Evolutionary conservation across 2,329 filamentous ascomycete species (phyloP), one percentile per base, ranked within the genome.

Genomic region (Coniochaeta pulveracea): DNA sequence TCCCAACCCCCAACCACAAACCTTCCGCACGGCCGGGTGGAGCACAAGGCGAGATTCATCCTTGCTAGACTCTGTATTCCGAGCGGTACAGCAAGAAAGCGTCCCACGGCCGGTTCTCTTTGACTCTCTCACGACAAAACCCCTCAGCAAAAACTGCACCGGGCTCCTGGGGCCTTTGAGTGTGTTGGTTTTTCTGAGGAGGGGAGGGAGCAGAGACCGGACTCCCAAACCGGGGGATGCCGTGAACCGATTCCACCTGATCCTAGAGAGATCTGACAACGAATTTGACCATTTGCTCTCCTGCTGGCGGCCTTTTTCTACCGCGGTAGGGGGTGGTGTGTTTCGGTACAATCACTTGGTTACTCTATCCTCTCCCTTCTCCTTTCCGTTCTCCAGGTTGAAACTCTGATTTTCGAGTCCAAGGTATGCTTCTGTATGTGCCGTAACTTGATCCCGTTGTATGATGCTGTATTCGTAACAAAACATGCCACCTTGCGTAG

Each of bases 21-120:
- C 19, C 17, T 21, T 72, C 72, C 75, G 75, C 75, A 75, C 71
- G 73, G 72, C 72, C 67, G 73, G 75, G 75, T 80, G 75, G 74
- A 80, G 75, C 72, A 72, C 74, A 80, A 80, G 75, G 75, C 71
- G 72, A 79, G 75, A 75, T 54, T 62, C 61, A 73, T 80, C 75
- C 75, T 80, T 80, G 74, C 67, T 50, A 64, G 68, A n/a, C 73
- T 78, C 71, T 79, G 75, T 80, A 80, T 79, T 79, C 74, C 72
- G 74, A 76, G 75, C 75, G 75, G 73, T 72, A 80, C 40, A 80
- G 66, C 41, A 61, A 71, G 40, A 39, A 32, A 34, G 43, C 42
- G 34, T 42, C 17, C 15, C 7, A 12, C 28, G n/a, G 21, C 22
- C 41, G 28, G 35, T 19, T 23, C 37, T 37, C 37, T 29, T 39